phyloP scores from a whole-genome alignment of 2,329 filamentous ascomycete species.

The Tolypocladium capitatum region DNA sequence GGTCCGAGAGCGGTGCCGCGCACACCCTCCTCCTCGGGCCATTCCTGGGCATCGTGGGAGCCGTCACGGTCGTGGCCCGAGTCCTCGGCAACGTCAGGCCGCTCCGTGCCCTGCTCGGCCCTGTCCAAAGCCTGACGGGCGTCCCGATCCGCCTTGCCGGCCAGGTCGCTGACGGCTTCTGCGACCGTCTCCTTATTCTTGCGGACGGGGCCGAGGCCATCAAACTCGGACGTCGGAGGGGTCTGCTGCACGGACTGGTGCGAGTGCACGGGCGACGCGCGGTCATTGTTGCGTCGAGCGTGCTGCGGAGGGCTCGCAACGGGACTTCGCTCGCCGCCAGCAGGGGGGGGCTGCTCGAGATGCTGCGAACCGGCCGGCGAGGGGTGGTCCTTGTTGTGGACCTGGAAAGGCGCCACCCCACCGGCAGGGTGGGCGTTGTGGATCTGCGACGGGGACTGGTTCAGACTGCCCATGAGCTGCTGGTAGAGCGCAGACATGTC shows the following conservation, averaged over 20 bases:
- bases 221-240: slow-evolving; percentile 18
- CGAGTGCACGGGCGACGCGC: slow-evolving; percentile 18
- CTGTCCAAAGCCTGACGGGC: slow-evolving; percentile 53
- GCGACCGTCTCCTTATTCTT: slow-evolving; percentile 61
- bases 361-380: slow-evolving; percentile 24
- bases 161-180: slow-evolving; percentile 55
- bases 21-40: background rate
- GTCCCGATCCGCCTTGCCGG: slow-evolving; percentile 34
- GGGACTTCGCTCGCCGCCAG: slow-evolving; percentile 29
- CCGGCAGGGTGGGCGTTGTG: slow-evolving; percentile 21
- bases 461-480: slow-evolving; percentile 23
- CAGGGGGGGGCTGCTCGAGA: slow-evolving; percentile 26
- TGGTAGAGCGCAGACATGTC: slow-evolving; percentile 23
- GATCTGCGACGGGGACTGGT: slow-evolving; percentile 27
- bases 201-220: slow-evolving; percentile 20
- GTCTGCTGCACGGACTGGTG: slow-evolving; percentile 13
- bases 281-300: slow-evolving; percentile 22
- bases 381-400: slow-evolving; percentile 35
- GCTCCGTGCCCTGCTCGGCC: slow-evolving; percentile 35
- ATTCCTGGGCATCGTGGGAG: background rate
- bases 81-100: slow-evolving; percentile 25
- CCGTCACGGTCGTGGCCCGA: background rate
- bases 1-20: slow-evolving; percentile 2
- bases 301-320: slow-evolving; percentile 30
- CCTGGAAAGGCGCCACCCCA: slow-evolving; percentile 28